Evolutionary conservation across 1,139 yeast genomes (phyloP).

Genomic region (Nadsonia starkeyi-henricii): DNA sequence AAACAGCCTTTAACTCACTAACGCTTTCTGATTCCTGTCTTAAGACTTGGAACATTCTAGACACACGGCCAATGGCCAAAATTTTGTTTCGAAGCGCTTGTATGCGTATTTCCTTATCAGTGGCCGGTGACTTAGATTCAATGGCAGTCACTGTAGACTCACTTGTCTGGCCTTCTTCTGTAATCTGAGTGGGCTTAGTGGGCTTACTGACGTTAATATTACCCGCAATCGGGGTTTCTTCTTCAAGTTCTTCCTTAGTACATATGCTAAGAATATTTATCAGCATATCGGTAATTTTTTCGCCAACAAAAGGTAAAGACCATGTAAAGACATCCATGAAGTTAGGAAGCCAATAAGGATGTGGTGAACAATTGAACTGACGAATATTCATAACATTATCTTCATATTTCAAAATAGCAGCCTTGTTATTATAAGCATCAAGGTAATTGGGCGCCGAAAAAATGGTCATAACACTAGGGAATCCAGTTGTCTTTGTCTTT

Average conservation of each 20-base stretch:
- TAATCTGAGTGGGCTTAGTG: neutral
- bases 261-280: constrained; percentile 84
- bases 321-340: constrained; percentile 96
- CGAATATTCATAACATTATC: constrained; percentile 88
- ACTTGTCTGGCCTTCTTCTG: neutral
- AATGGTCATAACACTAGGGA: constrained; percentile 82
- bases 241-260: constrained; percentile 87
- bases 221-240: constrained; percentile 32
- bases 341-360: constrained; percentile 95
- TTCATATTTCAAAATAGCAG: constrained; percentile 84
- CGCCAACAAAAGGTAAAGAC: constrained; percentile 98
- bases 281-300: constrained; percentile 82
- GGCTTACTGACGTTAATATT: constrained; percentile 3
- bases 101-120: constrained; percentile 29
- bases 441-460: constrained; percentile 94
- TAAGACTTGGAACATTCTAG: constrained; percentile 82
- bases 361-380: constrained; percentile 86
- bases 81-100: constrained; percentile 75
- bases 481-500: constrained; percentile 75
- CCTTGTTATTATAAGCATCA: constrained; percentile 88
- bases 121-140: constrained; percentile 2
- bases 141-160: constrained; percentile 1
- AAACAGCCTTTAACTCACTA: constrained; percentile 56
- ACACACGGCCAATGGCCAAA: constrained; percentile 85
- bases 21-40: constrained; percentile 86